phyloP scores from a whole-genome alignment of 768 basidiomycete genomes.

The Sporobolomyces phaffii region DNA sequence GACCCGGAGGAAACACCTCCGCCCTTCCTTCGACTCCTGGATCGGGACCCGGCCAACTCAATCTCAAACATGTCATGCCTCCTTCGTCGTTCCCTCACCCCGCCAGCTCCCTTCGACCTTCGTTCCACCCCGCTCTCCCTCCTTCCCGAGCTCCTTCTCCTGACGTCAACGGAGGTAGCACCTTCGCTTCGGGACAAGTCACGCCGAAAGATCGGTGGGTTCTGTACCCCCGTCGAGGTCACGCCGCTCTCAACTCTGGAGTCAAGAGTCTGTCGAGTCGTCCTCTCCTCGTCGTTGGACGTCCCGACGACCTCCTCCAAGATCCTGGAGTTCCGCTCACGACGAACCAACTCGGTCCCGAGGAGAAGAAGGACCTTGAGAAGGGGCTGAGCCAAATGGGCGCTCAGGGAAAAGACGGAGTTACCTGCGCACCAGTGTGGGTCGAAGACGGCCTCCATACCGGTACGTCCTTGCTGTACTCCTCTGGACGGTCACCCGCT shows the following conservation, averaged over 20 bases:
- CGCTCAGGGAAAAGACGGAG: slow-evolving; percentile 52
- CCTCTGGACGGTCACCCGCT: neutral
- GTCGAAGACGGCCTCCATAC: slow-evolving; percentile 76
- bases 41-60: neutral
- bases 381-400: slow-evolving; percentile 59
- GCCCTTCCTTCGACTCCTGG: slow-evolving; percentile 18
- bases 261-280: slow-evolving; percentile 80
- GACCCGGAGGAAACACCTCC: slow-evolving; percentile 26
- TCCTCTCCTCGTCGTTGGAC: slow-evolving; percentile 85
- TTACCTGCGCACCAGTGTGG: slow-evolving; percentile 83
- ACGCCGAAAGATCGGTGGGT: slow-evolving; percentile 56
- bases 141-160: slow-evolving; percentile 29
- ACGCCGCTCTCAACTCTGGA: slow-evolving; percentile 90
- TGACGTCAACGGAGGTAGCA: neutral
- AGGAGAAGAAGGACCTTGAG: slow-evolving; percentile 64
- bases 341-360: slow-evolving; percentile 52
- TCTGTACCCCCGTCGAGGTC: slow-evolving; percentile 72
- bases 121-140: slow-evolving; percentile 28
- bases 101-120: slow-evolving; percentile 20
- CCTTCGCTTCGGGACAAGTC: neutral
- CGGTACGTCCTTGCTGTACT: neutral
- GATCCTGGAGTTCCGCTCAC: slow-evolving; percentile 49
- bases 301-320: slow-evolving; percentile 78
- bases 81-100: slow-evolving; percentile 32
- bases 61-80: slow-evolving; percentile 27